These are phyloP conservation scores for Leccinellum albellum DNA, from an alignment of 768 basidiomycete genomes.

Conservation along the genomic window DNA sequence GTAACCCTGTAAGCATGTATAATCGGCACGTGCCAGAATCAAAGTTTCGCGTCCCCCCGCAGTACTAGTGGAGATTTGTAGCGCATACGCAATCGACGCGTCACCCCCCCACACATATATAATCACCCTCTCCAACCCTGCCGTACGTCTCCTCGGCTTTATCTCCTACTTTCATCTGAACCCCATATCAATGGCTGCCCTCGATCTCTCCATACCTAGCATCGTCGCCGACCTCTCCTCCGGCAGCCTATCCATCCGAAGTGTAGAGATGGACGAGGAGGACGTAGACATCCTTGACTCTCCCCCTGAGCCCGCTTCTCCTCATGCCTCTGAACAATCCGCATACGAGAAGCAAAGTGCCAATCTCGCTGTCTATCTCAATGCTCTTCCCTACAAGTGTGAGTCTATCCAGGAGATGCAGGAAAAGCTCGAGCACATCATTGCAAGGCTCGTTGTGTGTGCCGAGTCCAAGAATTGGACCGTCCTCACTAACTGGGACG, in stretches of 20 bases:
- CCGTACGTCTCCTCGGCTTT: slow-evolving; percentile 27
- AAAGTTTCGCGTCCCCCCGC: background rate
- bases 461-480: slow-evolving; percentile 77
- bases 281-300: slow-evolving; percentile 44
- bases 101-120: slow-evolving; percentile 22
- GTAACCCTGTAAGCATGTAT: no score
- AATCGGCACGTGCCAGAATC: slow-evolving; percentile 12
- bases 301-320: slow-evolving; percentile 32
- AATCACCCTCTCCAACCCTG: slow-evolving; percentile 7
- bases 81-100: slow-evolving; percentile 21
- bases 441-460: slow-evolving; percentile 64
- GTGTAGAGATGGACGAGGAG: slow-evolving; percentile 55
- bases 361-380: slow-evolving; percentile 61
- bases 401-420: slow-evolving; percentile 74
- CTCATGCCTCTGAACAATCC: slow-evolving; percentile 27
- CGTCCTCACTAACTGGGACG: slow-evolving; percentile 73
- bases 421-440: slow-evolving; percentile 60
- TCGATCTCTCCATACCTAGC: slow-evolving; percentile 20
- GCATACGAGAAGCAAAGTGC: slow-evolving; percentile 56
- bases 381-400: slow-evolving; percentile 68
- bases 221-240: slow-evolving; percentile 25
- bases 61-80: background rate
- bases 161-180: slow-evolving; percentile 20
- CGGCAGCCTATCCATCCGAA: slow-evolving; percentile 21
- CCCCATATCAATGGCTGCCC: slow-evolving; percentile 16